Percentiles rank a stretch among this genome's conserved stretches.
These are phyloP conservation scores for Chaetomium globosum DNA, from an alignment of 2,329 filamentous ascomycete species.

Conservation along the genomic window DNA sequence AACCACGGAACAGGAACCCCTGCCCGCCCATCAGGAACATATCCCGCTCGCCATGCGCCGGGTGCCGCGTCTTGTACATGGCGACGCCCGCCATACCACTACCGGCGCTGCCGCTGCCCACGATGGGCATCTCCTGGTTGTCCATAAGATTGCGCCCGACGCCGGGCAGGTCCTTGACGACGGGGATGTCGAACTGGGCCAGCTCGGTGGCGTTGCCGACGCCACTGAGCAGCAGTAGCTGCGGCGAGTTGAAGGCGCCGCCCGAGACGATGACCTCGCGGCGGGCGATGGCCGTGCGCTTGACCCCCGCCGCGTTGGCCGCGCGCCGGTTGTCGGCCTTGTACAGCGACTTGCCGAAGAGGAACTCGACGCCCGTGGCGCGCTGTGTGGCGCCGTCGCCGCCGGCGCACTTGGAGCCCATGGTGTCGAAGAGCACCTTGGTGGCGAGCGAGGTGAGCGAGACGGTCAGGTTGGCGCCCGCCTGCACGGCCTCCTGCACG, in stretches of 20 bases:
- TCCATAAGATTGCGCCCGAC: slow-evolving; percentile 64
- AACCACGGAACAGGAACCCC: slow-evolving; percentile 54
- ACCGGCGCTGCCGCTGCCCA: slow-evolving; percentile 35
- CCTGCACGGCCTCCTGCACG: slow-evolving; percentile 37
- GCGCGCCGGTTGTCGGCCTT: slow-evolving; percentile 46
- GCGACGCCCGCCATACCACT: slow-evolving; percentile 33
- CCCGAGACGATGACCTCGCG: slow-evolving; percentile 53
- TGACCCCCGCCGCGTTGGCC: slow-evolving; percentile 32
- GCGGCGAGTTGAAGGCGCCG: slow-evolving; percentile 44
- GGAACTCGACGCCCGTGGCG: slow-evolving; percentile 49
- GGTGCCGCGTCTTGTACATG: slow-evolving; percentile 40
- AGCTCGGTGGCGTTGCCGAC: slow-evolving; percentile 46
- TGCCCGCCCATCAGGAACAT: slow-evolving; percentile 58
- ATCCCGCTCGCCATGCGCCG: slow-evolving; percentile 50
- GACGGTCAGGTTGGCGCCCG: slow-evolving; percentile 47
- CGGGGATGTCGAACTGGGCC: slow-evolving; percentile 49
- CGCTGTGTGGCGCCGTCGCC: slow-evolving; percentile 26
- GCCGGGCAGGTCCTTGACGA: slow-evolving; percentile 59
- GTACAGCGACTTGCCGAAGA: slow-evolving; percentile 47
- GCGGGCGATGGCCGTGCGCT: slow-evolving; percentile 40
- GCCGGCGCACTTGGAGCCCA: slow-evolving; percentile 32
- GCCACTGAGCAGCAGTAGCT: slow-evolving; percentile 46
- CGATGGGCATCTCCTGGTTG: slow-evolving; percentile 50
- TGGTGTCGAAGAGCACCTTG: slow-evolving; percentile 44
- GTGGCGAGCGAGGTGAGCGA: slow-evolving; percentile 44